Evolutionary conservation across 116 monocot genomes (phyloP).

Genomic region (Cymodocea nodosa): DNA sequence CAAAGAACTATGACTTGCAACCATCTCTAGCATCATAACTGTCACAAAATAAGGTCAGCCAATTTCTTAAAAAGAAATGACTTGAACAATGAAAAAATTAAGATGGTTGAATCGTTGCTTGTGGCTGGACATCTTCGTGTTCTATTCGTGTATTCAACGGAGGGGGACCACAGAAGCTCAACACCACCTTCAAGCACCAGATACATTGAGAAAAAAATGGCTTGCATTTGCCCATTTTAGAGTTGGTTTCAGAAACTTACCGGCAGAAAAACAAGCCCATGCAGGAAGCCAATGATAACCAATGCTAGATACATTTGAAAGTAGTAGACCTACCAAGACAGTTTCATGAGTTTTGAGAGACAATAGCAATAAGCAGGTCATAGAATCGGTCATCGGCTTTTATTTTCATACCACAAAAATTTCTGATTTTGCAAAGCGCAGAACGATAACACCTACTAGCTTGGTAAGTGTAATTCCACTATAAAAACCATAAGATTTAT

Average conservation of each 20-base stretch:
- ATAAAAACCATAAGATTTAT: conserved; percentile 3
- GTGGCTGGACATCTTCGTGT: background rate
- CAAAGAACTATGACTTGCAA: background rate
- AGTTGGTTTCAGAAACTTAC: conserved; percentile 23
- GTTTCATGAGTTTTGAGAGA: background rate
- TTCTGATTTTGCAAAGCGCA: conserved; percentile 75
- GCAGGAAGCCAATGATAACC: conserved; percentile 85
- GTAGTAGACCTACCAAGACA: conserved; percentile 65
- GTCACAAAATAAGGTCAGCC: background rate
- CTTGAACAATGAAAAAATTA: background rate
- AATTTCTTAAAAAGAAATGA: background rate
- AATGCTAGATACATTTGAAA: conserved; percentile 92
- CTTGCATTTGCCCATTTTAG: background rate
- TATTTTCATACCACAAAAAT: conserved; percentile 76
- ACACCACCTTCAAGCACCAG: conserved; percentile 39
- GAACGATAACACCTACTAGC: conserved; percentile 83
- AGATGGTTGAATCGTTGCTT: background rate
- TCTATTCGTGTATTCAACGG: conserved; percentile 21
- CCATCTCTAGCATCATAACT: background rate
- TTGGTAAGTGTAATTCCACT: conserved; percentile 98
- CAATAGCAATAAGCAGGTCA: background rate
- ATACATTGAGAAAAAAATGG: background rate
- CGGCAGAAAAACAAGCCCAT: conserved; percentile 89
- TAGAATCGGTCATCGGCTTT: background rate
- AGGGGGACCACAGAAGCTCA: conserved; percentile 85